Conservation (phyloP, 2,329 filamentous ascomycete species). For the Botrytis tulipae region DNA sequence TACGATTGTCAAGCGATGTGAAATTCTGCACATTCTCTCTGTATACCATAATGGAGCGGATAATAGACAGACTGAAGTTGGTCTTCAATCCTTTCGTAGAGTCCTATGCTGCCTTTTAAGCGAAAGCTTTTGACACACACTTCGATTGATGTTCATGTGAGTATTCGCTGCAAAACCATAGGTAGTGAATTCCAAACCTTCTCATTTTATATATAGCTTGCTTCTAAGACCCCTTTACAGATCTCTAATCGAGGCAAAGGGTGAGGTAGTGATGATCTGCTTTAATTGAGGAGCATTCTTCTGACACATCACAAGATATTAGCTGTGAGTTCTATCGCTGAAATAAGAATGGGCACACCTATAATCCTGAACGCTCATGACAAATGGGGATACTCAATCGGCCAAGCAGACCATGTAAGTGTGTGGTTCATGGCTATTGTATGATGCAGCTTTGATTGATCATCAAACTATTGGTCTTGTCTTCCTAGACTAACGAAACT, state of each 20-base stretch:
- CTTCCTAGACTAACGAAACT: too few relatives aligned
- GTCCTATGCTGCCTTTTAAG: slow-evolving; percentile 63
- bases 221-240: slow-evolving; percentile 46
- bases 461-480: not conserved
- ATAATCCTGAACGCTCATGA: slow-evolving; percentile 37
- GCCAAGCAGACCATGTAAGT: slow-evolving; percentile 46
- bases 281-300: slow-evolving; percentile 40
- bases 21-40: slow-evolving; percentile 48
- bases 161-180: slow-evolving; percentile 42
- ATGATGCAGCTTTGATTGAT: not conserved
- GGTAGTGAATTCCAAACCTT: slow-evolving; percentile 54
- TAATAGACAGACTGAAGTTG: slow-evolving; percentile 52
- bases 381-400: slow-evolving; percentile 63
- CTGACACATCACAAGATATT: slow-evolving; percentile 49
- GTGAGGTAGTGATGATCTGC: slow-evolving; percentile 55
- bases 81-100: slow-evolving; percentile 48
- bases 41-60: too few relatives aligned
- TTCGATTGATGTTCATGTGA: slow-evolving; percentile 17
- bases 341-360: slow-evolving; percentile 47
- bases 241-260: slow-evolving; percentile 60
- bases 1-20: slow-evolving; percentile 58
- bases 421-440: not conserved
- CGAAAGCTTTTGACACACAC: slow-evolving; percentile 56
- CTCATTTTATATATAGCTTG: slow-evolving; percentile 49
- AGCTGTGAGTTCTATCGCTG: slow-evolving; percentile 52